Percentiles rank a stretch among this genome's conserved stretches.
phyloP scores from a whole-genome alignment of 345 rosid genomes.

The Nasturtium officinale region DNA sequence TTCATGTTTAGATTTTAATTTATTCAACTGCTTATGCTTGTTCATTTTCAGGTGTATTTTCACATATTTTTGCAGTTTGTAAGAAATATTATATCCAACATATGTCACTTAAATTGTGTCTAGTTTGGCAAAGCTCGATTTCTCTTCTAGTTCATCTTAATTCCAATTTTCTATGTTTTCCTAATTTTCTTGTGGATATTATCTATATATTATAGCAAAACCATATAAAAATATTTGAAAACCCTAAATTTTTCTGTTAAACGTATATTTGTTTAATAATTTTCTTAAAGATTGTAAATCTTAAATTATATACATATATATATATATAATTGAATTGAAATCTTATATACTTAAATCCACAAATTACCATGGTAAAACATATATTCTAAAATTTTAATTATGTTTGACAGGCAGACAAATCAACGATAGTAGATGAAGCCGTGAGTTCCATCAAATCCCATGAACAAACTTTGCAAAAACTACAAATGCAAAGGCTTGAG shows the following conservation, averaged over 20 bases:
- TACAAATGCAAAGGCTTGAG: conserved; percentile 54
- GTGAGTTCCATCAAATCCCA: conserved; percentile 52
- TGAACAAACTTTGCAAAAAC: conserved; percentile 49
- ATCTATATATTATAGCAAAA: background rate
- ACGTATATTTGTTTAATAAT: background rate
- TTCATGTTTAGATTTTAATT: background rate
- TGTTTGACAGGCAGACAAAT: conserved; percentile 65
- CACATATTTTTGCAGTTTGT: background rate
- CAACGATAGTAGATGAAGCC: conserved; percentile 73
- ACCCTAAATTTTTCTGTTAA: background rate
- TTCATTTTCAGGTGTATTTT: conserved; percentile 15
- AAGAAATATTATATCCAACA: background rate
- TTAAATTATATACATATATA: background rate
- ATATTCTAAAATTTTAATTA: conserved; percentile 7
- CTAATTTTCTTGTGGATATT: background rate
- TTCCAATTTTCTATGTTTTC: background rate
- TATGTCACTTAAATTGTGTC: conserved; percentile 6
- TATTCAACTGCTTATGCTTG: conserved; percentile 3
- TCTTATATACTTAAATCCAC: background rate
- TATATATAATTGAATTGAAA: background rate
- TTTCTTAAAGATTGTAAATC: background rate
- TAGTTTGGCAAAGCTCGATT: conserved; percentile 7
- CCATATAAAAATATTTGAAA: background rate
- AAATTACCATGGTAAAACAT: background rate
- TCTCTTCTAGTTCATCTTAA: conserved; percentile 17